Percentiles rank a stretch among this genome's conserved stretches.
Conservation (phyloP, 371 early-diverging fungal genomes). For the Cokeromyces recurvatus region DNA sequence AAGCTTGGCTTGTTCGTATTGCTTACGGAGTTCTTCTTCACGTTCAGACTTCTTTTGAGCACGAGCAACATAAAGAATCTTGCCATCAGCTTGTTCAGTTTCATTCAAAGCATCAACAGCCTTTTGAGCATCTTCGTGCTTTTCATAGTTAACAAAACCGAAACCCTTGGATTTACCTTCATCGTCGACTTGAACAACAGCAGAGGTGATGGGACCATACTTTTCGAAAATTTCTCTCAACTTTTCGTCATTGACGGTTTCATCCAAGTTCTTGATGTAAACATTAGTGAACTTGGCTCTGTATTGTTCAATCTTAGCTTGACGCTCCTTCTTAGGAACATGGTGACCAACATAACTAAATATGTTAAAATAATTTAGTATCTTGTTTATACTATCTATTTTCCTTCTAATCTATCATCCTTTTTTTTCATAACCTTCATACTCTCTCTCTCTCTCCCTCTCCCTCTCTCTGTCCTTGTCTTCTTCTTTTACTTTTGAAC, state of each 20-base stretch:
- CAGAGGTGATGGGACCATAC: slow-evolving; percentile 89
- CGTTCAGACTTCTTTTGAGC: slow-evolving; percentile 99
- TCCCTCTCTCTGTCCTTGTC: no score
- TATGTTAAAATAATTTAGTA: no score
- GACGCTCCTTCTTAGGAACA: slow-evolving; percentile 90
- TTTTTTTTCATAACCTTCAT: neutral
- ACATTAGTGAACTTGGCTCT: slow-evolving; percentile 96
- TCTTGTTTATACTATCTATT: no score
- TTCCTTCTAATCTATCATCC: neutral
- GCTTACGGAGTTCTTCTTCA: slow-evolving; percentile 91
- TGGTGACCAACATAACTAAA: slow-evolving; percentile 84
- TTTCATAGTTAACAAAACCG: slow-evolving; percentile 96
- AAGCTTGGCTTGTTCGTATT: slow-evolving; percentile 90
- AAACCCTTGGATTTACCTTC: slow-evolving; percentile 88
- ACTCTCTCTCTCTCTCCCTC: slow-evolving; percentile 1
- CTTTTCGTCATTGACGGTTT: slow-evolving; percentile 77
- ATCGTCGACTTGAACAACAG: slow-evolving; percentile 69
- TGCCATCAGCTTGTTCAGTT: slow-evolving; percentile 77
- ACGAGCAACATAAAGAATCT: slow-evolving; percentile 94
- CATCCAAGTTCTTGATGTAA: slow-evolving; percentile 97
- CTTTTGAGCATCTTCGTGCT: slow-evolving; percentile 86
- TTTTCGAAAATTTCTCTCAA: slow-evolving; percentile 79
- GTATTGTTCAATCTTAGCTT: slow-evolving; percentile 88
- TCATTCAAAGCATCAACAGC: slow-evolving; percentile 96
- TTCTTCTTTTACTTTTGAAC: no score